Evolutionary conservation across 371 early-diverging fungal species (phyloP), one percentile per base, ranked within the genome.

Genomic region (Actinomortierella wolfii): DNA sequence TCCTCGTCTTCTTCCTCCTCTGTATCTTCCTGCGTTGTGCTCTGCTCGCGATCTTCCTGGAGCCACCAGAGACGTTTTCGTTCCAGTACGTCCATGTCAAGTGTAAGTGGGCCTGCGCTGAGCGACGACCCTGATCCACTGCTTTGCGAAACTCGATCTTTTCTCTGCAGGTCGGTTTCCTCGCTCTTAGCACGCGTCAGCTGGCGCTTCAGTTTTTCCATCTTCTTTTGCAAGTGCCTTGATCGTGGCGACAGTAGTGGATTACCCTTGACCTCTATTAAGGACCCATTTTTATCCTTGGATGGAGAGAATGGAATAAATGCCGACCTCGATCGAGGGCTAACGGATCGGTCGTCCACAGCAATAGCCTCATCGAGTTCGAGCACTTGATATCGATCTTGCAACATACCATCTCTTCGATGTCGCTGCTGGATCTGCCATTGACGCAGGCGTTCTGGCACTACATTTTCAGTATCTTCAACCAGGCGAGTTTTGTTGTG

Each of bases 241-340:
- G 73, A 71, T 2, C 73, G 54, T 2, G 73, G 73, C n/a, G 73
- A 71, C 25, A 71, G 52, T 3, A 56, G 28, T 1, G 52, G 43
- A 9, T 15, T 23, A 11, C 53, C 39, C 7, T 34, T 34, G 4
- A 4, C 34, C 34, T 34, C 7, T 34, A 34, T 4, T 11, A 34
- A 34, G 34, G 11, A 6, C 4, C 11, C 34, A 34, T 11, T 34
- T 11, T 11, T 34, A 11, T 11, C 34, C 4, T 6, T 11, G 11
- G 7, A 34, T 34, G 34, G 11, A 6, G 34, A 34, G 7, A 11
- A 34, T 34, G 34, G 34, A 34, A n/a, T n/a, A n/a, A 4, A 11
- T 11, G 4, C 11, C 34, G 11, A 11, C 11, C 11, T 11, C 11
- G 34, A 34, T 34, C 7, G 11, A 34, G 34, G 34, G 34, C 11